These are phyloP conservation scores for Wickerhamomyces xylosicus DNA, from an alignment of 805 yeast species.

Conservation along the genomic window DNA sequence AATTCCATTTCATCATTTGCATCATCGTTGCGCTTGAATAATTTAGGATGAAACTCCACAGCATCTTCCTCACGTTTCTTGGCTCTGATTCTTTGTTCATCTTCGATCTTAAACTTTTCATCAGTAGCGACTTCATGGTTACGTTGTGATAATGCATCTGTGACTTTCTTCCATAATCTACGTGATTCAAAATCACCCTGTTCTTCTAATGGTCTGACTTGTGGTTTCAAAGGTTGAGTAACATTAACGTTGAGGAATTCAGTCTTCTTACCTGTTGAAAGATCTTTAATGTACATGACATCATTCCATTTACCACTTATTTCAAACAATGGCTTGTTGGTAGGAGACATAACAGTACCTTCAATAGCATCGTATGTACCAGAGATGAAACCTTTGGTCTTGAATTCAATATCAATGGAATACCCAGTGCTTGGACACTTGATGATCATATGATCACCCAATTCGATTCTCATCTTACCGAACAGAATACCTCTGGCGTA, in stretches of 20 bases:
- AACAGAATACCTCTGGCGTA: constrained; percentile 90
- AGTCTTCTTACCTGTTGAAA: constrained; percentile 36
- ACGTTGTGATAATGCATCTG: constrained; percentile 68
- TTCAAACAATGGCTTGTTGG: constrained; percentile 49
- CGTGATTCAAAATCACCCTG: constrained; percentile 80
- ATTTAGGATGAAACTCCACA: constrained; percentile 68
- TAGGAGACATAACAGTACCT: constrained; percentile 51
- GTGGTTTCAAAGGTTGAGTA: constrained; percentile 47
- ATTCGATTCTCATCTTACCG: constrained; percentile 81
- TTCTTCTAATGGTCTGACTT: constrained; percentile 65
- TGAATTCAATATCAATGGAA: constrained; percentile 81
- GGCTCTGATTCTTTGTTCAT: constrained; percentile 69
- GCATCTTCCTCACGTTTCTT: constrained; percentile 71
- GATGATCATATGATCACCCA: constrained; percentile 86
- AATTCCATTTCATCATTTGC: constrained; percentile 39
- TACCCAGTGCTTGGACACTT: constrained; percentile 48
- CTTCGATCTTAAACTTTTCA: constrained; percentile 81
- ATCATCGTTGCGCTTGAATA: constrained; percentile 44
- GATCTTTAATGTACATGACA: constrained; percentile 55
- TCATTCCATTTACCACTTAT: constrained; percentile 93
- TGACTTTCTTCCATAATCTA: constrained; percentile 72
- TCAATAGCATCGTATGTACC: constrained; percentile 88
- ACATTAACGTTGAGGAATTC: constrained; percentile 52
- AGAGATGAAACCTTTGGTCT: constrained; percentile 86
- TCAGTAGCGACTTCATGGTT: constrained; percentile 81